Percentiles rank a stretch among this genome's conserved stretches.
phyloP scores from a whole-genome alignment of 371 early-diverging fungal species.

The Mucor saturninus region DNA sequence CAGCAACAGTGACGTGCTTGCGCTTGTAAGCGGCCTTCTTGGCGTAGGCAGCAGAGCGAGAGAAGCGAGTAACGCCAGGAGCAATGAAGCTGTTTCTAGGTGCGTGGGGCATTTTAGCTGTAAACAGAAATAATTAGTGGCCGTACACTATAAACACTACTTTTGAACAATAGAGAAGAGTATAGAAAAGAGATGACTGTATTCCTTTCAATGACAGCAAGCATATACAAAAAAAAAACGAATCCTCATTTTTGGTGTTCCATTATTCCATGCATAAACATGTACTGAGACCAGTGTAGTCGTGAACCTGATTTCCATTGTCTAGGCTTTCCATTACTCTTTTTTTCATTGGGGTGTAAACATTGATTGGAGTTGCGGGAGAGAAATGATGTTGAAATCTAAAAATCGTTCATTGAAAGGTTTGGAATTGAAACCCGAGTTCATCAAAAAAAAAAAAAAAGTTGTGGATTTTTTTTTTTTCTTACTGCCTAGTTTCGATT shows the following conservation, averaged over 20 bases:
- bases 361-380: background rate
- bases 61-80: constrained; percentile 81
- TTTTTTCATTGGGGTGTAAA: background rate
- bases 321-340: background rate
- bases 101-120: constrained; percentile 42
- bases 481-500: background rate
- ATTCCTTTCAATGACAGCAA: background rate
- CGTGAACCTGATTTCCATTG: background rate
- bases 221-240: background rate
- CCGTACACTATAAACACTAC: background rate
- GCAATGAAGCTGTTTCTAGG: constrained; percentile 80
- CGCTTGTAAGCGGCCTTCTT: constrained; percentile 88
- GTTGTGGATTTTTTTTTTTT: background rate
- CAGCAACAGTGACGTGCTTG: constrained; percentile 60
- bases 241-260: background rate
- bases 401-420: background rate
- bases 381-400: background rate
- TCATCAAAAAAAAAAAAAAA: background rate
- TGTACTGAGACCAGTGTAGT: background rate
- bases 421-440: background rate
- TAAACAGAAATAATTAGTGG: background rate
- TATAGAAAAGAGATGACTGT: background rate
- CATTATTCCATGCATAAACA: background rate
- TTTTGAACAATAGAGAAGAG: background rate
- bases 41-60: constrained; percentile 77